Percentiles rank a stretch among this genome's conserved stretches.
phyloP scores from a whole-genome alignment of 257 asterid genomes.

The Mentha longifolia region DNA sequence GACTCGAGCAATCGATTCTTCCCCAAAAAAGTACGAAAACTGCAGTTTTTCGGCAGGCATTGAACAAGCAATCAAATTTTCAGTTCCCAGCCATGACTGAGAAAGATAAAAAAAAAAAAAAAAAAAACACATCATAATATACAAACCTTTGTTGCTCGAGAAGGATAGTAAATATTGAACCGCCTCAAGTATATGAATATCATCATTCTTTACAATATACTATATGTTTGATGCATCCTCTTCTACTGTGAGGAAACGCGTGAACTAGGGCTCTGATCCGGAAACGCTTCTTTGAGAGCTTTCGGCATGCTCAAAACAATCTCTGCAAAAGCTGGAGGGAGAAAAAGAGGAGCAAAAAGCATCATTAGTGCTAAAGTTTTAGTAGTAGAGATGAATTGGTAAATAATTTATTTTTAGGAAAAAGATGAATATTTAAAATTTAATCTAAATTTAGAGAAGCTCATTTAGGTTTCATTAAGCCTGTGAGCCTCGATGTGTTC shows the following conservation, averaged over 20 bases:
- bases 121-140: constrained; percentile 22
- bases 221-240: constrained; percentile 17
- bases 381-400: neutral
- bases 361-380: constrained; percentile 4
- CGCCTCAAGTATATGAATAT: constrained; percentile 10
- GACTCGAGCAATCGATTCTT: neutral
- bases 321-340: constrained; percentile 87
- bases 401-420: no score
- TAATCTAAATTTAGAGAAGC: neutral
- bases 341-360: neutral
- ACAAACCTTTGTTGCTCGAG: neutral
- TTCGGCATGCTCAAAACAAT: constrained; percentile 74
- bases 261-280: constrained; percentile 45
- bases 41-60: constrained; percentile 16
- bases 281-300: constrained; percentile 63
- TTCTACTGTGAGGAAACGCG: constrained; percentile 2
- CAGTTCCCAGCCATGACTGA: neutral
- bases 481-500: neutral
- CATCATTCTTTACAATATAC: constrained; percentile 22
- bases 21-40: neutral
- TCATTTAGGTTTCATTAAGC: neutral
- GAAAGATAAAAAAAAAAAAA: neutral
- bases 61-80: neutral
- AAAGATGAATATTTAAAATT: neutral
- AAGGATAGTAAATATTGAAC: neutral